phyloP scores from a whole-genome alignment of 768 basidiomycete species.

The Phanerochaete carnosa region DNA sequence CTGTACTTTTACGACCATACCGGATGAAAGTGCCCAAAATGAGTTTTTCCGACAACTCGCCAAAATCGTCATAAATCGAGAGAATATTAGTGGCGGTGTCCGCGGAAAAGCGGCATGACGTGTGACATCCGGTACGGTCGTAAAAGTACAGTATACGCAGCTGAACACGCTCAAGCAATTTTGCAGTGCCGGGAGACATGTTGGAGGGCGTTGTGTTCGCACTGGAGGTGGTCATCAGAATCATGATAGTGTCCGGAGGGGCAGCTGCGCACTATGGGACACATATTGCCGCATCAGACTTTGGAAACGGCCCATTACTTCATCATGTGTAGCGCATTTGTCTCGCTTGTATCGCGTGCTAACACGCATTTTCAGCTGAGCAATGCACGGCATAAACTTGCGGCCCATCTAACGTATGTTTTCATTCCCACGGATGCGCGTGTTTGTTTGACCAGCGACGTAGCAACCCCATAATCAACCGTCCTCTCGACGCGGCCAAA shows the following conservation, averaged over 20 bases:
- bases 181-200: constrained; percentile 18
- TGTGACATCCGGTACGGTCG: too few relatives aligned
- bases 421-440: too few relatives aligned
- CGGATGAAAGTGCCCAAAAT: too few relatives aligned
- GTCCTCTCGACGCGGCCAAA: constrained; percentile 4
- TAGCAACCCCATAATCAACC: constrained; percentile 2
- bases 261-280: constrained; percentile 16
- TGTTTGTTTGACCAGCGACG: not conserved
- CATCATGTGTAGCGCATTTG: not conserved
- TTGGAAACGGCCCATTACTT: constrained; percentile 5
- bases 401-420: constrained; percentile 5
- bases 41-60: too few relatives aligned
- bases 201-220: constrained; percentile 18
- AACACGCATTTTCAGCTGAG: not conserved
- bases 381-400: constrained; percentile 1
- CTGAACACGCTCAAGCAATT: too few relatives aligned
- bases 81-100: too few relatives aligned
- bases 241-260: constrained; percentile 18
- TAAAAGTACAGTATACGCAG: too few relatives aligned
- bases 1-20: too few relatives aligned
- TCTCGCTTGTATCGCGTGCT: too few relatives aligned
- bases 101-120: too few relatives aligned
- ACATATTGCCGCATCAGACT: constrained; percentile 12
- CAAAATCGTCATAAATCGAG: too few relatives aligned
- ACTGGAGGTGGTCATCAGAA: constrained; percentile 18